A percentile compares a stretch with the other conserved stretches of the same genome.
Evolutionary conservation across 768 basidiomycete genomes (phyloP).

Genomic region (Podaxis sp.): DNA sequence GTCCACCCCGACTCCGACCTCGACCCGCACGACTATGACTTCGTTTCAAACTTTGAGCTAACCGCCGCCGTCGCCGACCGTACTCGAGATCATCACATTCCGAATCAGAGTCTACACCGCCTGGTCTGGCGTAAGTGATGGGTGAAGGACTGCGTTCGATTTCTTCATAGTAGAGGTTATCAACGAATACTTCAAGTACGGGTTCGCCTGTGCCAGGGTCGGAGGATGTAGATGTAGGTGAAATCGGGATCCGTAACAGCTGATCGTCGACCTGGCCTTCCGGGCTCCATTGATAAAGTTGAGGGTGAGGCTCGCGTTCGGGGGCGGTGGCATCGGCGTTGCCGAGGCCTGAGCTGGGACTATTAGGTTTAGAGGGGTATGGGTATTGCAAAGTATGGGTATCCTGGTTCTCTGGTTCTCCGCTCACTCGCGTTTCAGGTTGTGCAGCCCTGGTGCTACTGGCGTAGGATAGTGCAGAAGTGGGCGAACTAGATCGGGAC

Average conservation of each 20-base stretch:
- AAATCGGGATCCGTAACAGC: neutral
- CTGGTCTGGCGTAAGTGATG: constrained; percentile 4
- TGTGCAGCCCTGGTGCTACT: neutral
- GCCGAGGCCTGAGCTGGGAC: neutral
- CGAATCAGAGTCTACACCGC: neutral
- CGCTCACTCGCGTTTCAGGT: neutral
- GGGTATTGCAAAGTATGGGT: constrained; percentile 3
- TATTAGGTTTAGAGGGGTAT: neutral
- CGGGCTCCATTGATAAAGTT: neutral
- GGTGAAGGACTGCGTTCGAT: constrained; percentile 11
- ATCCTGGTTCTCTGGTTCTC: neutral
- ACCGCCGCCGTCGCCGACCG: neutral
- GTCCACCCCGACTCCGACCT: neutral
- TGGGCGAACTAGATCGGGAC: neutral
- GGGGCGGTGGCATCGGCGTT: neutral
- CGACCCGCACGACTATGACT: neutral
- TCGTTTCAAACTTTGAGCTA: neutral
- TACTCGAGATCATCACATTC: neutral
- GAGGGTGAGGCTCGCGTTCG: neutral
- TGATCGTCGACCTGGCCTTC: constrained; percentile 3
- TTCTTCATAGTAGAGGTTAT: constrained; percentile 7
- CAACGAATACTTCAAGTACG: constrained; percentile 9
- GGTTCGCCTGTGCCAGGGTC: neutral
- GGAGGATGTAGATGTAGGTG: neutral
- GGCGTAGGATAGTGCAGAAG: constrained; percentile 3